Evolutionary conservation across 129 eudicot genomes (phyloP), one percentile per base, ranked within the genome.

Genomic region (Artemisia tridentata): DNA sequence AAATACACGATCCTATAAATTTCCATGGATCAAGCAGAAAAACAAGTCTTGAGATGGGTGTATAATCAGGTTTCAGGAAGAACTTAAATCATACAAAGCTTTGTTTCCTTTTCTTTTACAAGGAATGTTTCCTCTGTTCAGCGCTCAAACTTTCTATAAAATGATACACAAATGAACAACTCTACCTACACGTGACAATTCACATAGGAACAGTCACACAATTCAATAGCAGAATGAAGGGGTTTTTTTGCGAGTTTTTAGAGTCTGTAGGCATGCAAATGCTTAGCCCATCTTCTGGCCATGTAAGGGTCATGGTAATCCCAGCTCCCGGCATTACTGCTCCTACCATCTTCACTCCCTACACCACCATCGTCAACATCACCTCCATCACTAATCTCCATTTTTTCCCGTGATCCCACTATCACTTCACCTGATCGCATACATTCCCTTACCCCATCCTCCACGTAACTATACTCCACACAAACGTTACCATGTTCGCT

Each of bases 261-360:
- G 15, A 81, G 66, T 76, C 92, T 84, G 49, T 86, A 84, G 2
- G 89, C 89, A 79, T 89, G 96, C 83, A 92, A 69, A 78, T 87
- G 91, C 75, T 89, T 92, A 50, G 98, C 96, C 98, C 96, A 92
- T 82, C 98, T 85, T 80, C 98, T 84, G 16, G 98, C 96, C 96
- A 86, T 88, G 70, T 79, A 84, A 7, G 95, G 84, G 63, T 92
- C 98, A 78, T 86, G 96, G 41, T 80, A 88, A 74, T 89, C 96
- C 96, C 96, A 88, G 58, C 68, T 83, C 18, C 83, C 91, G 5
- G 55, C 89, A 80, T 72, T 83, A 76, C 89, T 86, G 13, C 78
- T 65, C 66, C 96, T 81, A 3, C 87, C 87, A 49, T 82, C 87
- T 20, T 65, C 72, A 16, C 67, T 47, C 6, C 34, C 77, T 15